These are phyloP conservation scores for Zarea fungicola DNA, from an alignment of 2,329 filamentous ascomycete species.

Conservation along the genomic window DNA sequence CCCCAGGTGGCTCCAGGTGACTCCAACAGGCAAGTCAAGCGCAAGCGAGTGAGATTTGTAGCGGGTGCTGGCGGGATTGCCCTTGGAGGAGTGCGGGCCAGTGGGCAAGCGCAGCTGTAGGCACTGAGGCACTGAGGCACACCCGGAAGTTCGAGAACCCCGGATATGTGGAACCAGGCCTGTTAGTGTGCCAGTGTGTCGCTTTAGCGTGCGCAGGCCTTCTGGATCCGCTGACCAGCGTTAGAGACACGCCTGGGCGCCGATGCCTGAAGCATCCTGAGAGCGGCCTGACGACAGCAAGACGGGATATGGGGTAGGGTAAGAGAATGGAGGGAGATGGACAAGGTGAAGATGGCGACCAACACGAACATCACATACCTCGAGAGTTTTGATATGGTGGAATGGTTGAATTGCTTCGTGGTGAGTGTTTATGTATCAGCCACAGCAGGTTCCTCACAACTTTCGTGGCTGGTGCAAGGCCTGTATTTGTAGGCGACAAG, in stretches of 20 bases:
- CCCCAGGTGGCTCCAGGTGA: background rate
- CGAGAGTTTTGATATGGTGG: too few relatives aligned
- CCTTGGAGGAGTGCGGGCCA: background rate
- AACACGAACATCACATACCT: too few relatives aligned
- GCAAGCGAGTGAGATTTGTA: background rate
- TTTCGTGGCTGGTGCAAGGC: constrained; percentile 4
- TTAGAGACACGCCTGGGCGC: constrained; percentile 3
- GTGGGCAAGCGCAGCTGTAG: background rate
- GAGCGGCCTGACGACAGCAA: too few relatives aligned
- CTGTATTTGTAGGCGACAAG: constrained; percentile 5
- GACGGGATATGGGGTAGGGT: too few relatives aligned
- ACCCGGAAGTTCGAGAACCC: constrained; percentile 13
- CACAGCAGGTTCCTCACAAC: background rate
- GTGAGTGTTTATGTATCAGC: too few relatives aligned
- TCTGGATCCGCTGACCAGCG: background rate
- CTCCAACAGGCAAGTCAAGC: background rate
- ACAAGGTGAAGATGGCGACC: too few relatives aligned
- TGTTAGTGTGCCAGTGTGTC: constrained; percentile 6
- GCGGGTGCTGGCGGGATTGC: background rate
- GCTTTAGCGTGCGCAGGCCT: constrained; percentile 8
- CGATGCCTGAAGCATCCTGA: background rate
- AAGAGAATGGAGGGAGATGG: background rate
- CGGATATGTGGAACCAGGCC: constrained; percentile 8
- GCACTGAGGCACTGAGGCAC: background rate
- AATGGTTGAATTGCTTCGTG: too few relatives aligned